A percentile compares a stretch with the other conserved stretches of the same genome.
Evolutionary conservation across 1,139 yeast genomes (phyloP).

Genomic region (Lodderomyces theae): DNA sequence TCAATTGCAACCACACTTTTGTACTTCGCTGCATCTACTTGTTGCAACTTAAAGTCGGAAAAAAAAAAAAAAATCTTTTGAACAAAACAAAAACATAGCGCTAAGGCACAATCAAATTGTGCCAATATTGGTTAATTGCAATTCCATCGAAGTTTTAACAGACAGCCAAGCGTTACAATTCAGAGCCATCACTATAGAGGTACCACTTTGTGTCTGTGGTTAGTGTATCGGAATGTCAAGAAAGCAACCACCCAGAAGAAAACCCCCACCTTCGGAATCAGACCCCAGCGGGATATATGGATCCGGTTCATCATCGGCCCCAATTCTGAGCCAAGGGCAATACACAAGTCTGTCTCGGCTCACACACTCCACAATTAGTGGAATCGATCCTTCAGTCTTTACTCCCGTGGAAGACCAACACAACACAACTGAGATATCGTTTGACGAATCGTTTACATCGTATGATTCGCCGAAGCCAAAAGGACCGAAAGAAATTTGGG

Average conservation of each 20-base stretch:
- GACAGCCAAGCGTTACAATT: not conserved
- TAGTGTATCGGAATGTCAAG: constrained; percentile 12
- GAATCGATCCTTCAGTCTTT: not conserved
- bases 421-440: constrained; percentile 13
- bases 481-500: constrained; percentile 44
- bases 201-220: not conserved
- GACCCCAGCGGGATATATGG: too few relatives aligned
- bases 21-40: not conserved
- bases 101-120: too few relatives aligned
- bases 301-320: too few relatives aligned
- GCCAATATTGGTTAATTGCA: too few relatives aligned
- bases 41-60: not conserved
- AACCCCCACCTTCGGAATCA: constrained; percentile 23
- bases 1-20: constrained; percentile 1
- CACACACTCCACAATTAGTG: not conserved
- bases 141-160: too few relatives aligned
- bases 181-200: not conserved
- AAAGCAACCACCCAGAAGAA: constrained; percentile 26
- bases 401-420: not conserved
- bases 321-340: not conserved
- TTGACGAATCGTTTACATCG: constrained; percentile 17
- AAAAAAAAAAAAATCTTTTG: not conserved
- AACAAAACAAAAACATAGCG: not conserved
- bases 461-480: constrained; percentile 38
- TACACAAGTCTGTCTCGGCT: too few relatives aligned